Evolutionary conservation across 371 early-diverging fungal genomes (phyloP), one percentile per base, ranked within the genome.

Genomic region (Phascolomyces articulosus): DNA sequence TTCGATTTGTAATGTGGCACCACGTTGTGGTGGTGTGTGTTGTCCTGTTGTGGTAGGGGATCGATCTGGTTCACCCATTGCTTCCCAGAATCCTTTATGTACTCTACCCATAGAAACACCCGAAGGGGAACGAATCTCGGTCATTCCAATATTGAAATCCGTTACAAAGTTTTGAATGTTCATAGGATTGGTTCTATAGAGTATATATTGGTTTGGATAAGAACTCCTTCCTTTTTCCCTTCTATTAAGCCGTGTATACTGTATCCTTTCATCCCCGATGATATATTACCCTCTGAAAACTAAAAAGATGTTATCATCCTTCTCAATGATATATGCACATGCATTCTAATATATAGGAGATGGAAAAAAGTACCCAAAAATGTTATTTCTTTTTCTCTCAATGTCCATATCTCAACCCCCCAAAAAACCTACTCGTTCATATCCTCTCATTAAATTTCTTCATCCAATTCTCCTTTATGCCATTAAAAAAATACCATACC

Each of bases 131-230:
- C 80, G 68, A 10, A 84, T 69, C n/a, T 78, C 64, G 8, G 79
- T 74, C 75, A 85, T 79, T 0, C 68, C 68, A 13, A 80, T 71
- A 23, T 84, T 80, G 23, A 85, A 60, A 55, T 87, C 84, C 18
- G 87, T 87, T 58, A 85, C 67, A 60, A 84, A 85, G 34, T 87
- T 84, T 58, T 85, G 85, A 18, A 87, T 84, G 66, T 87, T 87
- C 29, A 87, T 58, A 13, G 87, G 87, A 61, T 85, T 86, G 10
- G 87, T 85, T 26, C 87, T 80, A 65, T 13, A 13, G n/a, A n/a
- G n/a, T n/a, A n/a, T n/a, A n/a, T n/a, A n/a, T n/a, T n/a, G n/a
- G n/a, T n/a, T n/a, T n/a, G n/a, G 51, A 21, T 18, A 51, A 51
- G 7, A 8, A 13, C 2, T 2, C 18, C 4, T 41, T 44, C 40